Evolutionary conservation across 2,329 filamentous ascomycete species (phyloP).

Genomic region (Talaromyces sp.): DNA sequence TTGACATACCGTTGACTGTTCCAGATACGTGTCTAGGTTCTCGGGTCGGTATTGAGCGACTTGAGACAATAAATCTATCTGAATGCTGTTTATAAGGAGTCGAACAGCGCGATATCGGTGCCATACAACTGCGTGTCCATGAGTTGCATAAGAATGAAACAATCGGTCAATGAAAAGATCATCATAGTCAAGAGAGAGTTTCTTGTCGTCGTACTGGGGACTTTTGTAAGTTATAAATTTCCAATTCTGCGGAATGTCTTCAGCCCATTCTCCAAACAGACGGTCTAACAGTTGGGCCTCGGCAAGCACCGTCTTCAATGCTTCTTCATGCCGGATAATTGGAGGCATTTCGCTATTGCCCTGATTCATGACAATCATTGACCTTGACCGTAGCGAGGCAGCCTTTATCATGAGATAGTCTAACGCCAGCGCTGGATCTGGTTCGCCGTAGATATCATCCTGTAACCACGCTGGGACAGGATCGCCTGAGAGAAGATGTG

Average conservation of each 20-base stretch:
- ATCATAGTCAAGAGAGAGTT: neutral
- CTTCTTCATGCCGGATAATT: neutral
- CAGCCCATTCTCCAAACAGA: neutral
- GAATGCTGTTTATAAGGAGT: constrained; percentile 24
- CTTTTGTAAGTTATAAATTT: neutral
- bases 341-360: neutral
- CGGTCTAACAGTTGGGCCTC: neutral
- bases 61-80: constrained; percentile 14
- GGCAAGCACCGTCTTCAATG: neutral
- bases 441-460: neutral
- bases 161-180: neutral
- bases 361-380: neutral
- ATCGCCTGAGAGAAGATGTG: neutral
- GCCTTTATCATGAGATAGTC: constrained; percentile 7
- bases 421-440: constrained; percentile 1
- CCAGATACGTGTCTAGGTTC: neutral
- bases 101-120: constrained; percentile 24
- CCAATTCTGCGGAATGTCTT: neutral
- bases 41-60: neutral
- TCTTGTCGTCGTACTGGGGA: neutral
- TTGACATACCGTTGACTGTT: neutral
- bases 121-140: constrained; percentile 25
- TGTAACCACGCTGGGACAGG: constrained; percentile 7
- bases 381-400: constrained; percentile 15
- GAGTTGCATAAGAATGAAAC: neutral